Percentiles rank a stretch among this genome's conserved stretches.
These are phyloP conservation scores for Candida qinlingensis DNA, from an alignment of 805 yeast genomes.

Conservation along the genomic window DNA sequence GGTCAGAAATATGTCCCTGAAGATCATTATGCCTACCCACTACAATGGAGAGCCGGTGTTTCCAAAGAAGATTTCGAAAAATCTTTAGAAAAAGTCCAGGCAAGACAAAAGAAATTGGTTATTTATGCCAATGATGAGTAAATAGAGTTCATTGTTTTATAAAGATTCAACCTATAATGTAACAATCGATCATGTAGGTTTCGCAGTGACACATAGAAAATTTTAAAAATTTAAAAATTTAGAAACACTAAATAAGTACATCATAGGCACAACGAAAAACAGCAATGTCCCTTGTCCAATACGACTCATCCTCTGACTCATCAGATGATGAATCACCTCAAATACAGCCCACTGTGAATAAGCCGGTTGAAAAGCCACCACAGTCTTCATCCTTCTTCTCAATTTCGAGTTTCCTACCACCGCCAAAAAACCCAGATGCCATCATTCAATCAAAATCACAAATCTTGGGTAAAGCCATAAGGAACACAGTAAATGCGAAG, in stretches of 20 bases:
- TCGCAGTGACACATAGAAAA: background rate
- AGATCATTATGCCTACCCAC: conserved; percentile 12
- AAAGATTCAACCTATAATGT: no score
- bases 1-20: conserved; percentile 14
- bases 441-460: conserved; percentile 7
- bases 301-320: conserved; percentile 9
- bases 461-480: conserved; percentile 16
- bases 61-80: conserved; percentile 18
- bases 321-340: conserved; percentile 1
- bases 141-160: no score
- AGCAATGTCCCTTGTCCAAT: conserved; percentile 9
- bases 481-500: conserved; percentile 10
- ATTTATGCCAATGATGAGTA: conserved; percentile 2
- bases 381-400: conserved; percentile 4
- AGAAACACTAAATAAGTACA: no score
- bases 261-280: no score
- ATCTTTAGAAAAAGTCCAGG: conserved; percentile 1
- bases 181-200: no score
- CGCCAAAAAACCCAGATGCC: conserved; percentile 16
- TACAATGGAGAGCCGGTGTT: conserved; percentile 7
- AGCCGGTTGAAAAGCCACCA: background rate
- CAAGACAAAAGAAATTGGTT: conserved; percentile 1
- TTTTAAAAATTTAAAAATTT: background rate
- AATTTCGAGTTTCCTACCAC: conserved; percentile 21
- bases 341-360: background rate